Percentiles rank a stretch among this genome's conserved stretches.
These are phyloP conservation scores for Gentiana straminea DNA, from an alignment of 257 asterid genomes.

Conservation along the genomic window DNA sequence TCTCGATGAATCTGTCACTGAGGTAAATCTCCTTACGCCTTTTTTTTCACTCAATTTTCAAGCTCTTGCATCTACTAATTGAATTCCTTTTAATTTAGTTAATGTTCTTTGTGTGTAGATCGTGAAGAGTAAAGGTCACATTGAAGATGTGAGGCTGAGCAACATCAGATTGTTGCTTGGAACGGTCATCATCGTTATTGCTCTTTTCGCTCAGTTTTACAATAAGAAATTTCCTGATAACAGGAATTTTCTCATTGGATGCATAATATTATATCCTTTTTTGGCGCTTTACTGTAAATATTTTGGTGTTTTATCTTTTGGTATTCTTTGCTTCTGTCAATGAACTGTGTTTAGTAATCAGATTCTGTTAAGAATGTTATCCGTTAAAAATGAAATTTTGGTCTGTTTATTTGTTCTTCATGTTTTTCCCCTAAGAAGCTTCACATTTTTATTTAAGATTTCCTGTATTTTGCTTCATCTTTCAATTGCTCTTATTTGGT, in stretches of 20 bases:
- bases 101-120: slow-evolving; percentile 29
- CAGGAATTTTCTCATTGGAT: slow-evolving; percentile 64
- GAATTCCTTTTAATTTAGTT: background rate
- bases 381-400: too few relatives aligned
- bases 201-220: slow-evolving; percentile 92
- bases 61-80: background rate
- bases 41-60: background rate
- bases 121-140: slow-evolving; percentile 78
- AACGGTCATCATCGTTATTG: slow-evolving; percentile 48
- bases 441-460: too few relatives aligned
- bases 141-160: slow-evolving; percentile 84
- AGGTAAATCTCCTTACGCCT: slow-evolving; percentile 31
- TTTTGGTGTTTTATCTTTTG: too few relatives aligned
- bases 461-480: too few relatives aligned
- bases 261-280: slow-evolving; percentile 92
- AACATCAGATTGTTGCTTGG: slow-evolving; percentile 72
- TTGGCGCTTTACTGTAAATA: background rate
- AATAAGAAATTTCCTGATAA: slow-evolving; percentile 87
- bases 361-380: too few relatives aligned
- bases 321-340: too few relatives aligned
- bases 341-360: too few relatives aligned
- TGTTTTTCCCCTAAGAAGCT: too few relatives aligned
- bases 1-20: slow-evolving; percentile 80
- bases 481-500: too few relatives aligned
- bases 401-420: too few relatives aligned